Evolutionary conservation across 140 eudicot species (phyloP).

Genomic region (Ambrosia hybrid): DNA sequence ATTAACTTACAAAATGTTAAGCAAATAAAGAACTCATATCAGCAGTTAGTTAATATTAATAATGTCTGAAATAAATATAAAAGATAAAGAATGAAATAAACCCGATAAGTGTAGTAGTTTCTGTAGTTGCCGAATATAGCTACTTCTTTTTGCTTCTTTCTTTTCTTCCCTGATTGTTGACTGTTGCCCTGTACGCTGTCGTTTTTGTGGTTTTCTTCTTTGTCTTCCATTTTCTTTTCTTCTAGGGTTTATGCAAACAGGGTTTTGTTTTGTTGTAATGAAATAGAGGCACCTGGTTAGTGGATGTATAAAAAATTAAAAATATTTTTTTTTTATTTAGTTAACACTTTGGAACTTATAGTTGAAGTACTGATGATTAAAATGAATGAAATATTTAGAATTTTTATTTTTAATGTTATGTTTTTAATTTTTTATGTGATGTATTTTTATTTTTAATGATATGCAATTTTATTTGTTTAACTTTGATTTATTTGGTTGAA

Average conservation of each 20-base stretch:
- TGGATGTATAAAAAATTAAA: too few relatives aligned
- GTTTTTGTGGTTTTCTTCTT: slow-evolving; percentile 2
- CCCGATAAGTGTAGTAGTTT: slow-evolving; percentile 79
- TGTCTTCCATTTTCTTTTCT: slow-evolving; percentile 17
- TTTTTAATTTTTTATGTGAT: too few relatives aligned
- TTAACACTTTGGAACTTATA: too few relatives aligned
- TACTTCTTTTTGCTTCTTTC: slow-evolving; percentile 63
- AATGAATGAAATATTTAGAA: too few relatives aligned
- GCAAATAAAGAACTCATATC: neutral
- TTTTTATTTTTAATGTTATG: too few relatives aligned
- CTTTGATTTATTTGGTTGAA: too few relatives aligned
- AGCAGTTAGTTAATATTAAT: neutral
- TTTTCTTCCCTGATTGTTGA: slow-evolving; percentile 35
- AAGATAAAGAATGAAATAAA: slow-evolving; percentile 17
- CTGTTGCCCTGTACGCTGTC: neutral
- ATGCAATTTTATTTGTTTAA: too few relatives aligned
- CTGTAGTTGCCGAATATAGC: slow-evolving; percentile 86
- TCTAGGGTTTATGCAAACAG: slow-evolving; percentile 22
- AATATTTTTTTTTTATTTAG: too few relatives aligned
- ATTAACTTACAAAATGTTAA: too few relatives aligned
- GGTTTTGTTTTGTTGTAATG: slow-evolving; percentile 18
- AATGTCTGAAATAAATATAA: neutral
- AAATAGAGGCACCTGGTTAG: too few relatives aligned
- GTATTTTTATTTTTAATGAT: too few relatives aligned
- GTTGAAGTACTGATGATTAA: too few relatives aligned